phyloP scores from a whole-genome alignment of 2,329 filamentous ascomycete species.

The Grosmannia clavigera region DNA sequence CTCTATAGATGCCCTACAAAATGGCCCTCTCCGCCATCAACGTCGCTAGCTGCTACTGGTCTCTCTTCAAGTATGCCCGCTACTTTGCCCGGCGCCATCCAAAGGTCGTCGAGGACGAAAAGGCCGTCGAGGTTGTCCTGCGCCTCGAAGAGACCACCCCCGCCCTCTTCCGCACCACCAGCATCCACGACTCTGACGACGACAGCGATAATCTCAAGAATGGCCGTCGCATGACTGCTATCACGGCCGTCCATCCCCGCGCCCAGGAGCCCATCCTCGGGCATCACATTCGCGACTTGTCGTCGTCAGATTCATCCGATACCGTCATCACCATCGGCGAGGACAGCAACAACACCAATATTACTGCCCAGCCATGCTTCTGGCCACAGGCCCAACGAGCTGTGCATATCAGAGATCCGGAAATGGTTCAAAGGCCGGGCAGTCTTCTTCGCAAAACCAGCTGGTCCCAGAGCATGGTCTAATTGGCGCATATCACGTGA shows the following conservation, averaged over 20 bases:
- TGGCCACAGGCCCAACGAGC: neutral
- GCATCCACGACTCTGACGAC: neutral
- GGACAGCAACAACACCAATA: neutral
- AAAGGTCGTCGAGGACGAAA: slow-evolving; percentile 6
- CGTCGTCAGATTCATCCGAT: neutral
- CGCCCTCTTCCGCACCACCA: neutral
- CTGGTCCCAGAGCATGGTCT: neutral
- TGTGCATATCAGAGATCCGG: neutral
- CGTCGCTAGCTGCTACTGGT: slow-evolving; percentile 6
- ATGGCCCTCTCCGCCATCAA: slow-evolving; percentile 1
- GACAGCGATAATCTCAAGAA: neutral
- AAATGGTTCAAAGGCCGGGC: neutral
- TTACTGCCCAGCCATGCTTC: neutral
- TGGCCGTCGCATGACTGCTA: neutral
- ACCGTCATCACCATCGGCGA: neutral
- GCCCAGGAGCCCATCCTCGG: neutral
- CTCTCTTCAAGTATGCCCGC: slow-evolving; percentile 5
- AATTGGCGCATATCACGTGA: neutral
- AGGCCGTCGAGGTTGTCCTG: slow-evolving; percentile 4
- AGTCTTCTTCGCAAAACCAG: neutral
- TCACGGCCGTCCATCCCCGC: neutral
- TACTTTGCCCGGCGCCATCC: slow-evolving; percentile 5
- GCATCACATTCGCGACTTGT: neutral
- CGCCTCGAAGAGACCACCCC: neutral
- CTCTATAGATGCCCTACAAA: slow-evolving; percentile 3